Percentiles rank a stretch among this genome's conserved stretches.
Evolutionary conservation across 805 yeast genomes (phyloP).

Genomic region (Wickerhamiella qilinensis): DNA sequence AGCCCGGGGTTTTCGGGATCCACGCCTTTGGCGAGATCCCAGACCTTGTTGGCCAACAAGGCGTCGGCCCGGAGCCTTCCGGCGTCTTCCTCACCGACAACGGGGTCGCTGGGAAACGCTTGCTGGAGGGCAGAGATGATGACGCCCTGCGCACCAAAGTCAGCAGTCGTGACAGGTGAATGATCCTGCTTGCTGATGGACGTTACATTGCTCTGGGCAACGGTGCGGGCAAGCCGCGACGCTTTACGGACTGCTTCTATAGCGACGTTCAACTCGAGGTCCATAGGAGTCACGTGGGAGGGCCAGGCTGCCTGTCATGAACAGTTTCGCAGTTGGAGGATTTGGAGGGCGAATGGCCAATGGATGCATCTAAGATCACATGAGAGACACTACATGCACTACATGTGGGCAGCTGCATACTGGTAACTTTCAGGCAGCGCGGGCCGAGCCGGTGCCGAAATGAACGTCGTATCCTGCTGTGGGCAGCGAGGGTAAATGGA

Average conservation of each 20-base stretch:
- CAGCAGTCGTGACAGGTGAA: constrained; percentile 92
- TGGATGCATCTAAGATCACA: too few relatives aligned
- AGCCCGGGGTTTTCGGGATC: constrained; percentile 23
- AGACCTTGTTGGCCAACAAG: constrained; percentile 36
- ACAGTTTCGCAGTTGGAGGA: too few relatives aligned
- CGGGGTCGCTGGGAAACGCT: constrained; percentile 69
- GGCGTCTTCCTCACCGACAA: constrained; percentile 93
- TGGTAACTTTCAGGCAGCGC: too few relatives aligned
- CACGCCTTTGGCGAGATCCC: constrained; percentile 39
- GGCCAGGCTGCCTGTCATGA: too few relatives aligned
- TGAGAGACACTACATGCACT: too few relatives aligned
- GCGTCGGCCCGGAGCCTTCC: constrained; percentile 39
- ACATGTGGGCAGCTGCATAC: too few relatives aligned
- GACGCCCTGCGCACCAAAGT: constrained; percentile 89
- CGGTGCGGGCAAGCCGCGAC: constrained; percentile 52
- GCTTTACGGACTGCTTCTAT: constrained; percentile 85
- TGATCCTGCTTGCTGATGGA: constrained; percentile 62
- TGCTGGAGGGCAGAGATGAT: constrained; percentile 66
- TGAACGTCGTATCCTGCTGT: too few relatives aligned
- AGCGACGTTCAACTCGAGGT: constrained; percentile 73
- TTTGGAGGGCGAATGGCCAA: too few relatives aligned
- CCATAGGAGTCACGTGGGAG: too few relatives aligned
- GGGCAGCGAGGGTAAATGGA: too few relatives aligned
- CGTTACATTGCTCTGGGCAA: constrained; percentile 18
- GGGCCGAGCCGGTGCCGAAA: too few relatives aligned